Conservation (phyloP, 805 yeast species). For the Yarrowia yakushimensis region DNA sequence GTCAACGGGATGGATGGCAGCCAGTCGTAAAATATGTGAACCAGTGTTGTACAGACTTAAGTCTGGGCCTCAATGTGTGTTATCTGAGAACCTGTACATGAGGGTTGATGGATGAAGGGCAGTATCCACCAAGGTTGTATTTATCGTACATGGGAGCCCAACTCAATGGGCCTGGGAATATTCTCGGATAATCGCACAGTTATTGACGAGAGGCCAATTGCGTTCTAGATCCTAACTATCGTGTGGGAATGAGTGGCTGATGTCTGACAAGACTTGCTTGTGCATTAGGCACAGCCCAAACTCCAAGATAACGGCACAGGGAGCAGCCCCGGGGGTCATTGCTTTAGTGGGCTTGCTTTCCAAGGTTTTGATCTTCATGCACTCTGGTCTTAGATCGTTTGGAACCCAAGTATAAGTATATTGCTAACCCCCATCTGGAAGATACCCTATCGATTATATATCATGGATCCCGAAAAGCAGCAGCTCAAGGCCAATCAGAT, state of each 20-base stretch:
- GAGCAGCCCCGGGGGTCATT: too few relatives aligned
- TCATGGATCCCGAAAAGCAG: slow-evolving; percentile 12
- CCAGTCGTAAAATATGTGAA: neutral
- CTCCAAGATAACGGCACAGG: neutral
- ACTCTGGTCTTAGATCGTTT: neutral
- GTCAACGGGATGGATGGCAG: neutral
- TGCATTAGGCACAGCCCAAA: neutral
- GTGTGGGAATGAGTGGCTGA: too few relatives aligned
- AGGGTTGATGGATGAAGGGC: too few relatives aligned
- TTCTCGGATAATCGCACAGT: too few relatives aligned
- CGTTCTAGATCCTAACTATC: too few relatives aligned
- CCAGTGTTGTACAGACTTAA: too few relatives aligned
- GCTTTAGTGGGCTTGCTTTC: neutral
- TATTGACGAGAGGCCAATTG: too few relatives aligned
- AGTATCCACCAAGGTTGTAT: too few relatives aligned
- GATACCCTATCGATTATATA: neutral
- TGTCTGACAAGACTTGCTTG: neutral
- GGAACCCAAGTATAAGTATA: neutral
- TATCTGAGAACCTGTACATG: too few relatives aligned
- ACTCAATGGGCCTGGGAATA: too few relatives aligned
- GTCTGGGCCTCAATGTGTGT: too few relatives aligned
- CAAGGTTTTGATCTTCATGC: neutral
- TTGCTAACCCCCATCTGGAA: neutral
- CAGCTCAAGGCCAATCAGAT: neutral
- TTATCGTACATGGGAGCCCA: too few relatives aligned